phyloP scores from a whole-genome alignment of 2,329 filamentous ascomycete species.

The Aspergillus pseudoterreus region DNA sequence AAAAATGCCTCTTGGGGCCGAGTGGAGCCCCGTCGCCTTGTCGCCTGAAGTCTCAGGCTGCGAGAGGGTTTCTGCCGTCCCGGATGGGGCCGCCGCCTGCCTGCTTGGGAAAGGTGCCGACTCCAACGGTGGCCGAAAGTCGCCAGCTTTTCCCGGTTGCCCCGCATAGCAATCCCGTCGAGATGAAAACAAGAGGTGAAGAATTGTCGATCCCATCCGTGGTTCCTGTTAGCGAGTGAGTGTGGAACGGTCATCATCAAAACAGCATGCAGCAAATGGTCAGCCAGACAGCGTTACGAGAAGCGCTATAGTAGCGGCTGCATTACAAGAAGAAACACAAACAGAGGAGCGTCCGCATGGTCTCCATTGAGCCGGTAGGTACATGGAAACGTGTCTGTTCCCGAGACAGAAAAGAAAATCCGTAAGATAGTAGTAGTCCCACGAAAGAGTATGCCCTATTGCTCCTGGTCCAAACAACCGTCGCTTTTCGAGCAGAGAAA shows the following conservation, averaged over 20 bases:
- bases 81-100: conserved; percentile 2
- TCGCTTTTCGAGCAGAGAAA: background rate
- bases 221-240: background rate
- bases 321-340: conserved; percentile 17
- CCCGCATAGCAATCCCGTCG: background rate
- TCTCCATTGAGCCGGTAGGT: conserved; percentile 30
- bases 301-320: conserved; percentile 10
- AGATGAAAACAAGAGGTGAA: background rate
- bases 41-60: background rate
- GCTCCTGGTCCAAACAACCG: conserved; percentile 1
- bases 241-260: background rate
- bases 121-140: background rate
- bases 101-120: background rate
- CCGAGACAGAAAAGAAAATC: conserved; percentile 8
- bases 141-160: background rate
- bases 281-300: conserved; percentile 1
- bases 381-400: conserved; percentile 12
- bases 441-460: background rate
- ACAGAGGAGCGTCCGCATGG: conserved; percentile 5
- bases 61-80: background rate
- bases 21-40: conserved; percentile 26
- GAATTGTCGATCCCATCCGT: background rate
- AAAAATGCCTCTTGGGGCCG: conserved; percentile 29
- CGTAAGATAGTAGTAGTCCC: background rate
- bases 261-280: background rate